Conservation (phyloP, 2,329 filamentous ascomycete genomes). For the Spiromastix sp. region DNA sequence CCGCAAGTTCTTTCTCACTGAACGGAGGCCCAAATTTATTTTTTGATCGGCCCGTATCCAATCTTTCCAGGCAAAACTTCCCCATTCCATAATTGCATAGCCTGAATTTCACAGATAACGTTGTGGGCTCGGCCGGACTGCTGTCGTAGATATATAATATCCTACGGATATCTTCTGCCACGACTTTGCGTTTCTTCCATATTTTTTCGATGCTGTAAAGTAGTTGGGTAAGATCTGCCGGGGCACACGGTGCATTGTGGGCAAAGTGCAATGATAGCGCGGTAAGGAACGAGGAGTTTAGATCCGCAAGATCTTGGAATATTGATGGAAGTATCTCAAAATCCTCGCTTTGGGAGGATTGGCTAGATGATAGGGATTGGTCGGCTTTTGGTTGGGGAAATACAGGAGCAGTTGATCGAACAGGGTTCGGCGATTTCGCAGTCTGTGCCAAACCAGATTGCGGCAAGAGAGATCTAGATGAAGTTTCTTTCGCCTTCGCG, state of each 20-base stretch:
- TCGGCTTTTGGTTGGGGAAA: not conserved
- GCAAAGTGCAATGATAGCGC: conserved; percentile 59
- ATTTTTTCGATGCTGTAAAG: conserved; percentile 53
- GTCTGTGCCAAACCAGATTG: too few species aligned
- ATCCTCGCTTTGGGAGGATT: conserved; percentile 1
- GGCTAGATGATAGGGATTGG: not conserved
- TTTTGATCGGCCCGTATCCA: conserved; percentile 6
- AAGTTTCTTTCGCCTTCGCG: not conserved
- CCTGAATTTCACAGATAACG: conserved; percentile 18
- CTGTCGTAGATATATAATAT: conserved; percentile 47
- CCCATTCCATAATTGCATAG: conserved; percentile 32
- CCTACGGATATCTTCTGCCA: conserved; percentile 53
- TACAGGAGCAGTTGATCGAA: not conserved
- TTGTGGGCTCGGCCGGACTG: conserved; percentile 1
- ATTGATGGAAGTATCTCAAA: conserved; percentile 31
- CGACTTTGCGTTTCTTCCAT: conserved; percentile 63
- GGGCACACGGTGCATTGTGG: conserved; percentile 53
- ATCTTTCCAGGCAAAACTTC: conserved; percentile 27
- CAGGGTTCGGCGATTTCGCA: too few species aligned
- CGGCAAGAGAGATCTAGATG: not conserved
- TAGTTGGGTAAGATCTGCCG: conserved; percentile 54
- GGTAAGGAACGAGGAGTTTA: conserved; percentile 59
- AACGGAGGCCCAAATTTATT: conserved; percentile 15
- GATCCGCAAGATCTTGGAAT: conserved; percentile 45
- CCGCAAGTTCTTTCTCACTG: conserved; percentile 39